Conservation (phyloP, 2,329 filamentous ascomycete genomes). For the Coniochaeta sp. region DNA sequence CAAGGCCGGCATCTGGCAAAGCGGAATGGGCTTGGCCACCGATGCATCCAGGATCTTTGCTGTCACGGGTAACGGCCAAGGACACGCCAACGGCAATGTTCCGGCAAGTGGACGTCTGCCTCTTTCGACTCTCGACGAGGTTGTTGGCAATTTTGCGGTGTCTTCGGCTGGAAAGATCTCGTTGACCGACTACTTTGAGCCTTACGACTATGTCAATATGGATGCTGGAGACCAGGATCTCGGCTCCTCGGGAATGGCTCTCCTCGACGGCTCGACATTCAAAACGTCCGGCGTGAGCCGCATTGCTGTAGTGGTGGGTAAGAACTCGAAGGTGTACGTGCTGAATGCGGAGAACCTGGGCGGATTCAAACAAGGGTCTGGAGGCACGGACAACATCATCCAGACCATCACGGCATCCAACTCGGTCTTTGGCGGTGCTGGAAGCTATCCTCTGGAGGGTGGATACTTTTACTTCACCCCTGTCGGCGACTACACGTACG, state of each 20-base stretch:
- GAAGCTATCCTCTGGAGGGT: conserved; percentile 40
- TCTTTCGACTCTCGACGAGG: conserved; percentile 33
- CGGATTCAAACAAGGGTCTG: conserved; percentile 19
- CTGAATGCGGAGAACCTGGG: conserved; percentile 24
- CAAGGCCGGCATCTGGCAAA: conserved; percentile 28
- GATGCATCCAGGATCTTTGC: conserved; percentile 19
- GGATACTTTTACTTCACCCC: conserved; percentile 40
- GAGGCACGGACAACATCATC: conserved; percentile 32
- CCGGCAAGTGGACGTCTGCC: conserved; percentile 23
- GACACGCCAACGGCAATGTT: conserved; percentile 24
- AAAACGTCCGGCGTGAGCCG: conserved; percentile 33
- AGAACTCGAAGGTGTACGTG: conserved; percentile 39
- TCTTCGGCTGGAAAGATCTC: conserved; percentile 33
- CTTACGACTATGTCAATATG: conserved; percentile 40
- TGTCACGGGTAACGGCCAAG: conserved; percentile 23
- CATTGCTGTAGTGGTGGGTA: conserved; percentile 42
- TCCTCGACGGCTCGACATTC: conserved; percentile 36
- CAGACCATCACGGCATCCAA: conserved; percentile 36
- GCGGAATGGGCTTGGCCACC: conserved; percentile 24
- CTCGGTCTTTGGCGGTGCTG: conserved; percentile 37
- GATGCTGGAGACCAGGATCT: conserved; percentile 44
- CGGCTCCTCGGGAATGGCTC: conserved; percentile 31
- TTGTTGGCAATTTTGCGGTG: conserved; percentile 34
- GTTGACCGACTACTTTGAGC: conserved; percentile 47
- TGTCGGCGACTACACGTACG: conserved; percentile 18